Evolutionary conservation across 495 filamentous ascomycete species (phyloP), one percentile per base, ranked within the genome.

Genomic region (Cairneyella variabilis): DNA sequence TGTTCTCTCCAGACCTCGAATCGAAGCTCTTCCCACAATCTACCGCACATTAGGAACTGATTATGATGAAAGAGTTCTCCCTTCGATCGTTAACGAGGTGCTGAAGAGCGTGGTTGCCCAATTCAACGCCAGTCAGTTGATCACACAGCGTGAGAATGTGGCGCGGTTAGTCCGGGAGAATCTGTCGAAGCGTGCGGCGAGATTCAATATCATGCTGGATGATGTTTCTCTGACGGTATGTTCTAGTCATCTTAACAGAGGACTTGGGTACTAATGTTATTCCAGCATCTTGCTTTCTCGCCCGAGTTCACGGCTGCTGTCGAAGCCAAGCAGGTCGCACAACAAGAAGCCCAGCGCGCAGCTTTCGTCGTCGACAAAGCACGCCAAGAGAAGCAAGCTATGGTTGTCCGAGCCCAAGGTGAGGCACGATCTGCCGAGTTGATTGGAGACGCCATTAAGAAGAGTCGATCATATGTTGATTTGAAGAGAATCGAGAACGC

Each of bases 361-460:
- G 93, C 93, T 37, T 98, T 98, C 78, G 77, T 97, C 34, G 93
- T 98, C 59, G 93, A 98, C 80, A 97, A 97, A 75, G 93, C 93
- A 30, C 88, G 93, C 56, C 93, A 98, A 70, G 93, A 98, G 80
- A 98, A 98, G 78, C 95, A 97, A 75, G 93, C 93, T 53, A 96
- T 89, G 76, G 91, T 98, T 61, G 93, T 98, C 62, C 88, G 90
- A 70, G 93, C 93, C 12, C 95, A 97, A 81, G 93, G 93, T 91
- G 93, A 98, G 74, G 93, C 93, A 37, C 89, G 93, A 60, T 97
- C 93, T 41, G 93, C 93, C 27, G 90, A 98, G 71, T 86, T 98
- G 42, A 96, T 98, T 62, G 93, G 93, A 69, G 93, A 98, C 37
- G 93, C 93, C 28, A 96, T 98, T 82, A 97, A 98, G 85, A 97